Conservation (phyloP, 2,329 filamentous ascomycete species). For the Capronia coronata region DNA sequence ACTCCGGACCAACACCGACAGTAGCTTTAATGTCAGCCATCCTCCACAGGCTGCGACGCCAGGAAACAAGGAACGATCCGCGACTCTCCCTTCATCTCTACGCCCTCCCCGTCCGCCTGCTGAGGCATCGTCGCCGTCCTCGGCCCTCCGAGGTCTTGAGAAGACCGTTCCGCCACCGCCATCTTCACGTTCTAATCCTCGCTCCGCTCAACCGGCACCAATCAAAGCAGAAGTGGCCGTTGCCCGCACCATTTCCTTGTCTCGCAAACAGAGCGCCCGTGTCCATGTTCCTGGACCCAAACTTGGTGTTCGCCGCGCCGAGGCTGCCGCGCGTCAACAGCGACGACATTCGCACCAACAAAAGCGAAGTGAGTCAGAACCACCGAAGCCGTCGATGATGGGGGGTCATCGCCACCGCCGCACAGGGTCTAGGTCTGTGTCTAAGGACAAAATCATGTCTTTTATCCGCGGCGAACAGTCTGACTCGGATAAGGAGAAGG, state of each 20-base stretch:
- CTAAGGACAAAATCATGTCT: constrained; percentile 16
- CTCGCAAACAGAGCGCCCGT: constrained; percentile 23
- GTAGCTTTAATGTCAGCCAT: background rate
- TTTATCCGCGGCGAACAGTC: constrained; percentile 5
- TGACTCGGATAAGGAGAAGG: background rate
- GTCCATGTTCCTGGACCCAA: constrained; percentile 18
- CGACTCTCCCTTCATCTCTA: constrained; percentile 18
- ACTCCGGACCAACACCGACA: constrained; percentile 19
- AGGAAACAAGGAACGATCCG: constrained; percentile 13
- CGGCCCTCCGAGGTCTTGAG: constrained; percentile 16
- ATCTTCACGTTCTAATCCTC: constrained; percentile 11
- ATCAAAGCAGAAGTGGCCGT: constrained; percentile 21
- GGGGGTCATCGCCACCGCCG: constrained; percentile 17
- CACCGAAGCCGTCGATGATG: background rate
- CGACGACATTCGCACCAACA: background rate
- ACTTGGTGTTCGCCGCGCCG: constrained; percentile 14
- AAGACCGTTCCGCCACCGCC: constrained; percentile 17
- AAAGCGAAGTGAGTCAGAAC: background rate
- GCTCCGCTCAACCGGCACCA: background rate
- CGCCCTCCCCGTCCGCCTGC: background rate
- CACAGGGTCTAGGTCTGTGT: constrained; percentile 13
- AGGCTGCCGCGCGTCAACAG: constrained; percentile 2
- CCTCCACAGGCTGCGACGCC: background rate
- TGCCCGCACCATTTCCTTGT: constrained; percentile 25
- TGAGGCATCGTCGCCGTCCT: background rate